A percentile compares a stretch with the other conserved stretches of the same genome.
These are phyloP conservation scores for Pythium aquatile DNA, from an alignment of 352 stramenopile species.

Conservation along the genomic window DNA sequence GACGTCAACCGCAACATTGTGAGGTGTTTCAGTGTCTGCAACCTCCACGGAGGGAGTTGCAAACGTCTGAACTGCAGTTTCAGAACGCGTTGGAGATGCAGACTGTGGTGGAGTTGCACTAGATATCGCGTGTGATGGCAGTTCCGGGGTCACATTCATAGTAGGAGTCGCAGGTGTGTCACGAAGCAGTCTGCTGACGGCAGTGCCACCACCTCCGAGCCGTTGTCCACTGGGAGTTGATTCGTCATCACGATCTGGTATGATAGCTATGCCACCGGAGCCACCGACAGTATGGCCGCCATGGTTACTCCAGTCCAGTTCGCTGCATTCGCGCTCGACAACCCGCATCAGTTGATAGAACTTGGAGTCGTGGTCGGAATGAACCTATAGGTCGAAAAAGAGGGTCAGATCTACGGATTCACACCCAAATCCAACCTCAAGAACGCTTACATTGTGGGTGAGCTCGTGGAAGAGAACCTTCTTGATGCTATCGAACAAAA, in stretches of 20 bases:
- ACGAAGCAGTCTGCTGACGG: conserved; percentile 32
- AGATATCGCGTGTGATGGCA: background rate
- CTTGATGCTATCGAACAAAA: conserved; percentile 61
- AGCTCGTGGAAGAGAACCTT: conserved; percentile 95
- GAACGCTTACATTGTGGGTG: conserved; percentile 84
- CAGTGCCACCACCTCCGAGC: conserved; percentile 38
- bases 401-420: background rate
- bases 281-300: conserved; percentile 41
- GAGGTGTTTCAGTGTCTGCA: background rate
- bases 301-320: conserved; percentile 66
- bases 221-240: conserved; percentile 25
- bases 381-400: conserved; percentile 34
- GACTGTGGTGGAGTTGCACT: background rate
- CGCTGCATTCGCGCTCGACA: conserved; percentile 69
- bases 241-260: conserved; percentile 25
- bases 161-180: background rate
- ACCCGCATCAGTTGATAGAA: conserved; percentile 84
- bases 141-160: background rate
- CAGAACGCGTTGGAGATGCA: background rate
- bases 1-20: background rate
- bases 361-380: conserved; percentile 75
- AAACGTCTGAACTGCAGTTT: background rate
- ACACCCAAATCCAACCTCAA: background rate
- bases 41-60: background rate
- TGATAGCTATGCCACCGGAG: conserved; percentile 11